These are phyloP conservation scores for Fusarium pseudoanthophilum DNA, from an alignment of 2,329 filamentous ascomycete genomes.

Conservation along the genomic window DNA sequence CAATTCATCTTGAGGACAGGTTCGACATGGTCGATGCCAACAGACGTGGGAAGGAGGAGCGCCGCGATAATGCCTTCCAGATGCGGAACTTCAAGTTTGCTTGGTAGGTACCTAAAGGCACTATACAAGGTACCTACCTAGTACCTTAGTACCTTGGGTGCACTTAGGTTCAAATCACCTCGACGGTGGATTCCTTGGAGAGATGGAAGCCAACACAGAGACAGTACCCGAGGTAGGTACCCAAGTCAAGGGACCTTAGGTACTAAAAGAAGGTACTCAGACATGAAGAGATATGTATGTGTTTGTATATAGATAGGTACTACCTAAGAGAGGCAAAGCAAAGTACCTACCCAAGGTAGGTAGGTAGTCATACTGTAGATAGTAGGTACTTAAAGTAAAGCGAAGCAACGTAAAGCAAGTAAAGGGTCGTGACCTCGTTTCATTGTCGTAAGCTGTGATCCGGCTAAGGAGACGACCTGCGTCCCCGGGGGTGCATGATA, in stretches of 20 bases:
- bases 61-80: not conserved
- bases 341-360: not conserved
- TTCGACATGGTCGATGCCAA: too few relatives aligned
- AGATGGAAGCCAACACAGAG: not conserved
- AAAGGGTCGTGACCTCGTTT: constrained; percentile 29
- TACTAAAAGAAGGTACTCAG: not conserved
- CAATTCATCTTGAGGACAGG: not conserved
- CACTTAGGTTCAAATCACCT: not conserved
- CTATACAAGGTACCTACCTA: not conserved
- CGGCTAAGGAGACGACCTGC: constrained; percentile 27
- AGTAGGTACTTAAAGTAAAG: not conserved
- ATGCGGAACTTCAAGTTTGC: not conserved
- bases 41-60: not conserved
- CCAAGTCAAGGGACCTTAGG: not conserved
- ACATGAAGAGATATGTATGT: not conserved
- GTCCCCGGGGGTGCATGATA: constrained; percentile 9
- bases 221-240: too few relatives aligned
- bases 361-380: not conserved
- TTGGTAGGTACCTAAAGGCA: not conserved
- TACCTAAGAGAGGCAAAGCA: not conserved
- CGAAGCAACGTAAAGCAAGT: not conserved
- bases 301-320: not conserved
- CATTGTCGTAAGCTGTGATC: constrained; percentile 36
- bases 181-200: not conserved
- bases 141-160: not conserved